Conservation (phyloP, 768 basidiomycete genomes). For the Candolleomyces eurysporus region DNA sequence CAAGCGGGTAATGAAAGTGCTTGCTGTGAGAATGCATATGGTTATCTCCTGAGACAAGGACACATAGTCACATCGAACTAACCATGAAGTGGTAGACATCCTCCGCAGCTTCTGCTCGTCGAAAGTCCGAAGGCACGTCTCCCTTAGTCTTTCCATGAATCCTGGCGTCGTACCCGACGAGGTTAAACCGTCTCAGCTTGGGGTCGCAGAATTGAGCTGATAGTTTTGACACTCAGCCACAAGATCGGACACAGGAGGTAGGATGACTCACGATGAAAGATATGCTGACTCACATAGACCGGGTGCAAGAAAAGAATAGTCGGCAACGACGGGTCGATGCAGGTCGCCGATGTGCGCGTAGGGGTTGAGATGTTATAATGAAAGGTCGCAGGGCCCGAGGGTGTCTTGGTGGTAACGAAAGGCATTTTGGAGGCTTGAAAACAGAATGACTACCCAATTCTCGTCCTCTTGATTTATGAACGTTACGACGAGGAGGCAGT, state of each 20-base stretch:
- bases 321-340: conserved; percentile 32
- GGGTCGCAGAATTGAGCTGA: conserved; percentile 35
- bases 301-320: conserved; percentile 37
- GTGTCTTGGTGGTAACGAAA: conserved; percentile 24
- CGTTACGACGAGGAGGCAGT: not conserved
- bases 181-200: conserved; percentile 34
- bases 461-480: too few relatives aligned
- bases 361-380: conserved; percentile 38
- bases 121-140: conserved; percentile 17
- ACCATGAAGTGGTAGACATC: conserved; percentile 34
- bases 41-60: not conserved
- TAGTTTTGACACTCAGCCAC: not conserved
- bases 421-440: too few relatives aligned
- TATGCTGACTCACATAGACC: conserved; percentile 28
- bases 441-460: not conserved
- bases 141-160: conserved; percentile 30
- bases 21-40: conserved; percentile 16
- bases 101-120: conserved; percentile 26
- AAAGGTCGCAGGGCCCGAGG: conserved; percentile 25
- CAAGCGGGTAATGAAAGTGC: conserved; percentile 30
- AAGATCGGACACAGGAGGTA: not conserved
- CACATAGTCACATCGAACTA: conserved; percentile 3
- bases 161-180: conserved; percentile 33
- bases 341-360: conserved; percentile 23
- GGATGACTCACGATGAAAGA: conserved; percentile 31